Conservation (phyloP, 1,284 basidiomycete genomes). For the Quambalaria eucalypti region DNA sequence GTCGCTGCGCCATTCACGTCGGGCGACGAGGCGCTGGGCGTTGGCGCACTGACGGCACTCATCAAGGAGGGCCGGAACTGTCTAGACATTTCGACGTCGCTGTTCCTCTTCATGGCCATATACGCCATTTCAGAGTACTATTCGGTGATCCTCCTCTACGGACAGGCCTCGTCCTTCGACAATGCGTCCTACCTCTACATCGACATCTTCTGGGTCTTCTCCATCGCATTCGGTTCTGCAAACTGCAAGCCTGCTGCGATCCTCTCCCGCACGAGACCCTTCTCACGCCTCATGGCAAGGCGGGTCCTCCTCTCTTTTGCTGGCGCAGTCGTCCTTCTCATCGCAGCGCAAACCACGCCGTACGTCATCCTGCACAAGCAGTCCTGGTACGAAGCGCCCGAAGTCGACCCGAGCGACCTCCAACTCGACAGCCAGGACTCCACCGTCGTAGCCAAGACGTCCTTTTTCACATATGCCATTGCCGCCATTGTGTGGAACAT, state of each 20-base stretch:
- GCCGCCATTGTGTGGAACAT: constrained; percentile 14
- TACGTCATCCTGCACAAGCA: constrained; percentile 16
- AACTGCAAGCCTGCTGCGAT: constrained; percentile 12
- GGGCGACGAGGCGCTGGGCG: constrained; percentile 7
- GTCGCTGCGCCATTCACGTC: constrained; percentile 28
- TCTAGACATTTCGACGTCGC: constrained; percentile 13
- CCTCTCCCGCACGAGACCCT: constrained; percentile 10
- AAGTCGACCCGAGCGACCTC: constrained; percentile 20
- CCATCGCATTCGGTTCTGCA: constrained; percentile 23
- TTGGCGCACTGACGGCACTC: constrained; percentile 13
- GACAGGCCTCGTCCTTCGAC: constrained; percentile 19
- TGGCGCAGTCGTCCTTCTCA: constrained; percentile 19
- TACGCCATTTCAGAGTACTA: constrained; percentile 29
- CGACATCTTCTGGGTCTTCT: constrained; percentile 22
- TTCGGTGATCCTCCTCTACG: constrained; percentile 25
- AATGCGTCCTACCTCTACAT: constrained; percentile 26
- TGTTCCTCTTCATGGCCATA: constrained; percentile 20
- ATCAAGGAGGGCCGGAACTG: constrained; percentile 22
- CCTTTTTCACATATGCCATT: constrained; percentile 27
- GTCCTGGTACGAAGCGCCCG: constrained; percentile 14
- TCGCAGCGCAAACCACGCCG: constrained; percentile 18
- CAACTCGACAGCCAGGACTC: constrained; percentile 23
- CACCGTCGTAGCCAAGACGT: constrained; percentile 16
- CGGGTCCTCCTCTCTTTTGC: constrained; percentile 18
- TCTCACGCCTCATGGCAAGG: constrained; percentile 15